Evolutionary conservation across 78 protist species (phyloP).

Genomic region (Emiliania huxleyi): DNA sequence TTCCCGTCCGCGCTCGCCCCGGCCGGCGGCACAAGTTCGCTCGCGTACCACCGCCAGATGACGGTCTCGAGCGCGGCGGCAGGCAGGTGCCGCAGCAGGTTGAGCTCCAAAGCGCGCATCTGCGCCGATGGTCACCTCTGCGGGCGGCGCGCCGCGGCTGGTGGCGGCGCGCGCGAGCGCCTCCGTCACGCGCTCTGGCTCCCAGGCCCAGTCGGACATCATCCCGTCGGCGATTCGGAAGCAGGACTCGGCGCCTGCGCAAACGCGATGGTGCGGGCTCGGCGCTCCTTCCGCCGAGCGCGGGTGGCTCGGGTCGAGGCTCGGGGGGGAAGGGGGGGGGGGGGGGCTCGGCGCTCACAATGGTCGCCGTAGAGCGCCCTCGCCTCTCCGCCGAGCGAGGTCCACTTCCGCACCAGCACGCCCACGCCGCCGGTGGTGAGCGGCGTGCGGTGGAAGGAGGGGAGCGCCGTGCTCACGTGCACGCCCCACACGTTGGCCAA

Average conservation of each 20-base stretch:
- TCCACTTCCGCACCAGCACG: background rate
- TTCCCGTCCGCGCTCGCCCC: no score
- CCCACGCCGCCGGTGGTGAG: background rate
- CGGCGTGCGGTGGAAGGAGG: background rate
- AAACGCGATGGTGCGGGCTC: background rate
- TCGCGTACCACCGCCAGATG: no score
- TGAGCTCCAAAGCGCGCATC: no score
- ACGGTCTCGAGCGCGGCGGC: no score
- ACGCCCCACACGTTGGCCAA: background rate
- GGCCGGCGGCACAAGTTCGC: no score
- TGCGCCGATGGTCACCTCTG: background rate
- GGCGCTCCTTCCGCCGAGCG: no score
- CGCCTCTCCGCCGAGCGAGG: background rate
- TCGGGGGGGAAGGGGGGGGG: no score
- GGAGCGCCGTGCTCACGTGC: background rate
- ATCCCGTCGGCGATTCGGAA: background rate
- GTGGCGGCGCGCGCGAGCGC: background rate
- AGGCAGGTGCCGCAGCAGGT: no score
- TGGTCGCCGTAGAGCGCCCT: background rate
- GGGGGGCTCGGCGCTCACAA: no score
- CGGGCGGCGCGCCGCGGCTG: background rate
- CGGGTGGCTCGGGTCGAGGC: no score
- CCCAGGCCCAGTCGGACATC: background rate
- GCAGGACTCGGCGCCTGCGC: background rate
- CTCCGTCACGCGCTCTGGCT: background rate